These are phyloP conservation scores for Fragaria nilgerrensis DNA, from an alignment of 306 rosid species.

Conservation along the genomic window DNA sequence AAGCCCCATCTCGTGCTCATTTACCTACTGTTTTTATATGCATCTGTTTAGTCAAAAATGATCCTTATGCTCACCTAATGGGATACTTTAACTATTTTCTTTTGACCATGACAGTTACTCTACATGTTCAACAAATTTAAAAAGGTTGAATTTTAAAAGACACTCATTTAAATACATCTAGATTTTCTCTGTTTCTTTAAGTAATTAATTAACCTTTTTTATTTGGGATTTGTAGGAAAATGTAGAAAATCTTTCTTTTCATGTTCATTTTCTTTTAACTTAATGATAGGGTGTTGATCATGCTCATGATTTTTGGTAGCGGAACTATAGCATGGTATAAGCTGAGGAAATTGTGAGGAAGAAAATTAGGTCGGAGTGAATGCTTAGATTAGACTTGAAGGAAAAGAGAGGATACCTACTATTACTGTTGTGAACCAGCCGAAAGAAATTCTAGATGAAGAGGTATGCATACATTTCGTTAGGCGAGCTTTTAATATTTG, in stretches of 20 bases:
- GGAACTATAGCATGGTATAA: slow-evolving; percentile 21
- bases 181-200: no score
- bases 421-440: slow-evolving; percentile 36
- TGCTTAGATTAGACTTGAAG: slow-evolving; percentile 64
- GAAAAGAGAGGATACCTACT: slow-evolving; percentile 32
- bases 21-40: slow-evolving; percentile 18
- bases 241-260: slow-evolving; percentile 1
- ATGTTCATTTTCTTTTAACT: neutral
- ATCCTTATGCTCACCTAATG: no score
- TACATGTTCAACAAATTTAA: no score
- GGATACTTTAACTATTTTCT: no score
- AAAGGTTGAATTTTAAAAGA: no score
- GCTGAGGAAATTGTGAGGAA: slow-evolving; percentile 64
- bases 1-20: slow-evolving; percentile 92
- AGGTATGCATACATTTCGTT: slow-evolving; percentile 43
- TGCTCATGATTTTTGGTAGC: neutral
- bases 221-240: neutral
- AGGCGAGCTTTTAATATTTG: neutral
- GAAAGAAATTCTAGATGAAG: slow-evolving; percentile 48
- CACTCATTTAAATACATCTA: no score
- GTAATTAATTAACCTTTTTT: no score
- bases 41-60: no score
- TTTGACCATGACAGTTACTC: no score
- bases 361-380: slow-evolving; percentile 90
- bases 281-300: neutral